These are phyloP conservation scores for Sporobolomyces pararoseus DNA, from an alignment of 768 basidiomycete genomes.

Conservation along the genomic window DNA sequence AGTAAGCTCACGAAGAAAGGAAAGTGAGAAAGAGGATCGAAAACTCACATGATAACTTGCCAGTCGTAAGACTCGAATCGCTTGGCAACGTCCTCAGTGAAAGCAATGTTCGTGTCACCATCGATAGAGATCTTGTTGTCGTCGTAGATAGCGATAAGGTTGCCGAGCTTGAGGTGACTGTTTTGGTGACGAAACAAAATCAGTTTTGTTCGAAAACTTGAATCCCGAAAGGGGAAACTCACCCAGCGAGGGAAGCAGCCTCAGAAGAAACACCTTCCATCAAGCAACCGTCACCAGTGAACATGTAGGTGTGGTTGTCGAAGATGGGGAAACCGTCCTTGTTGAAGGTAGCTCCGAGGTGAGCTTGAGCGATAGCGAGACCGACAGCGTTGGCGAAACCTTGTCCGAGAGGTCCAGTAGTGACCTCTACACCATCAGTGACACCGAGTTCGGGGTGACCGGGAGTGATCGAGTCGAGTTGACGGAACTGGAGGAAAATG, in stretches of 20 bases:
- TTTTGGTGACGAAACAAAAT: background rate
- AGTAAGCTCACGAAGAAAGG: conserved; percentile 39
- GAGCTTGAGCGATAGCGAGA: conserved; percentile 86
- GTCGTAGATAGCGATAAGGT: conserved; percentile 88
- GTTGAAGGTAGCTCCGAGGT: conserved; percentile 85
- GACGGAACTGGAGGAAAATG: conserved; percentile 62
- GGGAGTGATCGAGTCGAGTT: conserved; percentile 81
- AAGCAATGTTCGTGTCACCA: conserved; percentile 82
- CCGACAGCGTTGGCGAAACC: conserved; percentile 85
- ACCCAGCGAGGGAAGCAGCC: conserved; percentile 82
- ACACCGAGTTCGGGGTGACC: conserved; percentile 81
- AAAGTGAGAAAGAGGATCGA: conserved; percentile 56
- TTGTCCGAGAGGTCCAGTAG: conserved; percentile 92
- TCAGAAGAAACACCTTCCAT: conserved; percentile 96
- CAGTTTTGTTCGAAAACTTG: background rate
- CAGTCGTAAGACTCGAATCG: conserved; percentile 89
- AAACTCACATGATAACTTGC: conserved; percentile 79
- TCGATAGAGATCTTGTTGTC: conserved; percentile 98
- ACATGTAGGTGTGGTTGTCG: conserved; percentile 61
- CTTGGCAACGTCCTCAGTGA: conserved; percentile 87
- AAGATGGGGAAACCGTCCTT: conserved; percentile 65
- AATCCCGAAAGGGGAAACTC: conserved; percentile 16
- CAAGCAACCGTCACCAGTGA: conserved; percentile 90
- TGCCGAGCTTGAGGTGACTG: conserved; percentile 80
- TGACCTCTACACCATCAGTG: conserved; percentile 69